A percentile compares a stretch with the other conserved stretches of the same genome.
Evolutionary conservation across 1,284 basidiomycete species (phyloP).

Genomic region (Fistulinella cinereoalba): DNA sequence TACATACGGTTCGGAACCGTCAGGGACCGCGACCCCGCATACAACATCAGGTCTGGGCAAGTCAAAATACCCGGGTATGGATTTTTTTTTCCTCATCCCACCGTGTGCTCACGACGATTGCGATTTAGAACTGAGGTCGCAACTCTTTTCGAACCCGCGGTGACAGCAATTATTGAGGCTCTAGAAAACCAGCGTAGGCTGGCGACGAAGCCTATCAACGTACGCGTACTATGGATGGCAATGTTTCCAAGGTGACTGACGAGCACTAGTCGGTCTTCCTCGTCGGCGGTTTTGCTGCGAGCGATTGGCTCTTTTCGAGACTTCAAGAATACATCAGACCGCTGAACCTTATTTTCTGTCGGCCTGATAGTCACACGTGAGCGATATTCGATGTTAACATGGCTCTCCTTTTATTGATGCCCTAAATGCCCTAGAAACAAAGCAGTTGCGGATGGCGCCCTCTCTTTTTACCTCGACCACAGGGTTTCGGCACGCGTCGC

Average conservation of each 20-base stretch:
- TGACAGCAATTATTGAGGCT: constrained; percentile 33
- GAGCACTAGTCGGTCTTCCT: constrained; percentile 34
- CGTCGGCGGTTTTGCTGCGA: constrained; percentile 41
- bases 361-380: constrained; percentile 48
- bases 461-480: constrained; percentile 37
- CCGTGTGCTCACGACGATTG: constrained; percentile 12
- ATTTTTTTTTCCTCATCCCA: background rate
- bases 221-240: constrained; percentile 10
- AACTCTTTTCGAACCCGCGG: constrained; percentile 41
- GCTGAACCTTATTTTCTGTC: constrained; percentile 36
- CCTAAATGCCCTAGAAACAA: constrained; percentile 18
- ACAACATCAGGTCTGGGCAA: constrained; percentile 42
- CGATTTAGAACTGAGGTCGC: constrained; percentile 32
- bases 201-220: constrained; percentile 27
- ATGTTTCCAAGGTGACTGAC: constrained; percentile 4
- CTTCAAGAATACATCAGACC: constrained; percentile 27
- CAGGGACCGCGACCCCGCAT: constrained; percentile 34
- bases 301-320: constrained; percentile 35
- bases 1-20: constrained; percentile 44
- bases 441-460: constrained; percentile 38
- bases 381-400: constrained; percentile 7
- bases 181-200: constrained; percentile 32
- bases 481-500: constrained; percentile 35
- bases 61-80: constrained; percentile 39
- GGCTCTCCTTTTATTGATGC: background rate